Evolutionary conservation across 176 grass and related monocot genomes (phyloP).

Genomic region (Avena eriantha): DNA sequence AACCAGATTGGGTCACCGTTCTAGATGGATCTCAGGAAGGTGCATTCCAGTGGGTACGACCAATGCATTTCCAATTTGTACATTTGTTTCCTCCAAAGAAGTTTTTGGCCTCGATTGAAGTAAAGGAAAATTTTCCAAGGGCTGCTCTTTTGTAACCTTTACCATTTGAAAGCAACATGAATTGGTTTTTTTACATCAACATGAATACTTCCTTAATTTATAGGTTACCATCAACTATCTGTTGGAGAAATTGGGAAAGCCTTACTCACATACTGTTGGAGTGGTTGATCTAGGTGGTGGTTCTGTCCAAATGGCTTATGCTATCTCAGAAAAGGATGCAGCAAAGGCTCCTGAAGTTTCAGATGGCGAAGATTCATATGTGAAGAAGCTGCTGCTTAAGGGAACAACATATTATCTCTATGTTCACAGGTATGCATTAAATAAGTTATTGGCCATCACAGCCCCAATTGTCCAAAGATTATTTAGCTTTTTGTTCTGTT

Average conservation of each 20-base stretch:
- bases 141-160: slow-evolving; percentile 25
- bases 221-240: slow-evolving; percentile 93
- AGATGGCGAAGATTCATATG: slow-evolving; percentile 89
- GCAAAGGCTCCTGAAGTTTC: slow-evolving; percentile 70
- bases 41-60: slow-evolving; percentile 88
- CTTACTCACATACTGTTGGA: slow-evolving; percentile 87
- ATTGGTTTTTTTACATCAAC: slow-evolving; percentile 10
- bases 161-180: slow-evolving; percentile 27
- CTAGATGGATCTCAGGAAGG: slow-evolving; percentile 98
- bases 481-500: slow-evolving; percentile 6
- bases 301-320: slow-evolving; percentile 99
- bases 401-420: slow-evolving; percentile 94
- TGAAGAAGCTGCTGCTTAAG: slow-evolving; percentile 86
- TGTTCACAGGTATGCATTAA: slow-evolving; percentile 83
- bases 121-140: slow-evolving; percentile 10
- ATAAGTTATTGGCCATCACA: not conserved
- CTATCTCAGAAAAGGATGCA: slow-evolving; percentile 93
- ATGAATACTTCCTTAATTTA: slow-evolving; percentile 38
- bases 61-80: slow-evolving; percentile 30
- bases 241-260: slow-evolving; percentile 83
- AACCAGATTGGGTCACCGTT: slow-evolving; percentile 91
- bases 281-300: slow-evolving; percentile 98
- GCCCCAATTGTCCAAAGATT: not conserved
- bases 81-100: slow-evolving; percentile 1
- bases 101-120: slow-evolving; percentile 22